Conservation (phyloP, 495 filamentous ascomycete species). For the Chaetomidium leptoderma region DNA sequence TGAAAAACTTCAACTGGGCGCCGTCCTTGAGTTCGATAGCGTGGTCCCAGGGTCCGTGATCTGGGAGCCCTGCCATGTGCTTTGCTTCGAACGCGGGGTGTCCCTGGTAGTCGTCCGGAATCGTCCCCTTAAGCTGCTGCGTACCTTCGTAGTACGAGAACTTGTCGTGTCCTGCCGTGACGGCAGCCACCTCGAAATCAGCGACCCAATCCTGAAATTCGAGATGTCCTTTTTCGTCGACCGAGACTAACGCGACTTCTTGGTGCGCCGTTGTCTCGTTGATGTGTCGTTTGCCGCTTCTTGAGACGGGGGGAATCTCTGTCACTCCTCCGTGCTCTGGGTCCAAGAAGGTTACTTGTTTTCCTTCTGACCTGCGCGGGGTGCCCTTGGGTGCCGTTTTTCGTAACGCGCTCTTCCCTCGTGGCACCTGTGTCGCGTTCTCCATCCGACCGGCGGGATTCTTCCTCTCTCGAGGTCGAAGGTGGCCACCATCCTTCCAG, state of each 20-base stretch:
- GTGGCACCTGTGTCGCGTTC: too few relatives aligned
- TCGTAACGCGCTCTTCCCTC: too few relatives aligned
- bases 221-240: not conserved
- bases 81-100: conserved; percentile 6
- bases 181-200: not conserved
- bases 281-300: not conserved
- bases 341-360: too few relatives aligned
- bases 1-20: conserved; percentile 1
- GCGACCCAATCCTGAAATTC: not conserved
- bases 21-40: conserved; percentile 7
- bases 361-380: too few relatives aligned
- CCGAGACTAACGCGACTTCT: not conserved
- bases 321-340: too few relatives aligned
- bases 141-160: not conserved
- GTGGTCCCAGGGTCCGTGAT: conserved; percentile 2
- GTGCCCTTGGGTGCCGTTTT: too few relatives aligned
- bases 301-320: too few relatives aligned
- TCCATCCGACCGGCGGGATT: too few relatives aligned
- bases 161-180: not conserved
- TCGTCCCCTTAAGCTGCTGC: not conserved
- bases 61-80: conserved; percentile 4
- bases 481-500: conserved; percentile 4
- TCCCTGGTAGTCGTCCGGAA: not conserved
- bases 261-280: not conserved
- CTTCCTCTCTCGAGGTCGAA: not conserved